These are phyloP conservation scores for Poronia punctata DNA, from an alignment of 495 filamentous ascomycete species.

Conservation along the genomic window DNA sequence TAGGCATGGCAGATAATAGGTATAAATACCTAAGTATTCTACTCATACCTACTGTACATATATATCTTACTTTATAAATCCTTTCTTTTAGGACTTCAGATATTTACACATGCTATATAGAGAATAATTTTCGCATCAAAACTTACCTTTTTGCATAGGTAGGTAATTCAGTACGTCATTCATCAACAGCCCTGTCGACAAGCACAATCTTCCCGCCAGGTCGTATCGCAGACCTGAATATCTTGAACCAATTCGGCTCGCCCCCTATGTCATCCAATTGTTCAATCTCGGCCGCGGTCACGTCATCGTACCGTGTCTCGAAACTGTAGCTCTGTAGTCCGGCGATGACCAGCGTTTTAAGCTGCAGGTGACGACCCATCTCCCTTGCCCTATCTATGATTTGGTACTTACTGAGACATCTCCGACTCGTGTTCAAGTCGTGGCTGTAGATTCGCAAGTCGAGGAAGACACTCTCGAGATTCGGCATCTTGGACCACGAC, in stretches of 20 bases:
- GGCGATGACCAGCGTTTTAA: slow-evolving; percentile 21
- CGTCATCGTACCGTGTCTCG: slow-evolving; percentile 7
- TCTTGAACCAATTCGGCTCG: slow-evolving; percentile 24
- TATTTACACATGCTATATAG: too few relatives aligned
- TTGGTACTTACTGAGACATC: slow-evolving; percentile 14
- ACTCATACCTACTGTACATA: too few relatives aligned
- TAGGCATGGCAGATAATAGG: too few relatives aligned
- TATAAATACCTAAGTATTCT: too few relatives aligned
- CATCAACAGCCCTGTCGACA: slow-evolving; percentile 14
- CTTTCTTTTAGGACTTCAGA: too few relatives aligned
- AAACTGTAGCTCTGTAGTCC: slow-evolving; percentile 24
- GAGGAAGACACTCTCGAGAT: slow-evolving; percentile 20
- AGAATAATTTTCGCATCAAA: too few relatives aligned
- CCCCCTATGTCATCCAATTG: slow-evolving; percentile 11
- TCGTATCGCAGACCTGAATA: slow-evolving; percentile 16
- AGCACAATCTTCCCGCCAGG: slow-evolving; percentile 18
- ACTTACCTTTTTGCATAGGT: too few relatives aligned
- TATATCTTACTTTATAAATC: too few relatives aligned
- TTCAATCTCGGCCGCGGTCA: slow-evolving; percentile 11
- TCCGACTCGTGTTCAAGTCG: slow-evolving; percentile 16
- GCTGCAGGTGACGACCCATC: slow-evolving; percentile 18
- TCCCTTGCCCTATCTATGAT: slow-evolving; percentile 15
- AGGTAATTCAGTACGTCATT: too few relatives aligned
- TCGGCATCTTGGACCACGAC: slow-evolving; percentile 22
- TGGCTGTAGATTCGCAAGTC: slow-evolving; percentile 24